These are phyloP conservation scores for Coemansia furcata DNA, from an alignment of 192 early-diverging fungal species.

Conservation along the genomic window DNA sequence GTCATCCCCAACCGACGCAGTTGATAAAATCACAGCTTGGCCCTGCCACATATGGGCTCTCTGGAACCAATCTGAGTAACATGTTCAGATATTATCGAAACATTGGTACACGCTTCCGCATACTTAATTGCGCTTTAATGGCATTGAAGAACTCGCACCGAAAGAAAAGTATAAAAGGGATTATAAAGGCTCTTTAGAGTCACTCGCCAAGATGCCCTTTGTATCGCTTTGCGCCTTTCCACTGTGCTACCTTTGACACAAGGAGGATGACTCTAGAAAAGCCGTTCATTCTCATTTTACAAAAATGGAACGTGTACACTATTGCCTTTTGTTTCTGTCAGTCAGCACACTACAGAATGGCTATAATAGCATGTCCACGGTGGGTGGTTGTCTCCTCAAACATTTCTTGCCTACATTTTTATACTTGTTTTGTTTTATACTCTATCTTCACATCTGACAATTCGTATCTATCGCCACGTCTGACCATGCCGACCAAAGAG, in stretches of 20 bases:
- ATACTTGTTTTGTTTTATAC: too few species aligned
- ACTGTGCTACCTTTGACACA: too few species aligned
- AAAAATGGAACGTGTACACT: not conserved
- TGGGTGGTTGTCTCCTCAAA: not conserved
- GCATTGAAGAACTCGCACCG: too few species aligned
- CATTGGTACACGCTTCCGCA: too few species aligned
- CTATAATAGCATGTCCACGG: not conserved
- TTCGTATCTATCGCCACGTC: not conserved
- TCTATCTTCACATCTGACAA: not conserved
- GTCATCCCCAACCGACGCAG: not conserved
- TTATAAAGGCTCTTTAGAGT: too few species aligned
- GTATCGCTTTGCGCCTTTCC: too few species aligned
- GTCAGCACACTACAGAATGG: not conserved
- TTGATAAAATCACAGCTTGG: not conserved
- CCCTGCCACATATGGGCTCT: slow-evolving; percentile 2
- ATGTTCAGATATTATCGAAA: too few species aligned
- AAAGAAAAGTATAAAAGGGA: too few species aligned
- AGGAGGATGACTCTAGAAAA: not conserved
- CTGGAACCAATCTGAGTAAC: not conserved
- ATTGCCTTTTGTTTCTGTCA: not conserved
- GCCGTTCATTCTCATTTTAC: not conserved
- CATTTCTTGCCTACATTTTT: not conserved
- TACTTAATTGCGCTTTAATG: too few species aligned
- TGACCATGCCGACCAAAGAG: not conserved
- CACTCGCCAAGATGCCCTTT: too few species aligned